Percentiles rank a stretch among this genome's conserved stretches.
These are phyloP conservation scores for Aegilops speltoides DNA, from an alignment of 176 grass and related monocot species.

Conservation along the genomic window DNA sequence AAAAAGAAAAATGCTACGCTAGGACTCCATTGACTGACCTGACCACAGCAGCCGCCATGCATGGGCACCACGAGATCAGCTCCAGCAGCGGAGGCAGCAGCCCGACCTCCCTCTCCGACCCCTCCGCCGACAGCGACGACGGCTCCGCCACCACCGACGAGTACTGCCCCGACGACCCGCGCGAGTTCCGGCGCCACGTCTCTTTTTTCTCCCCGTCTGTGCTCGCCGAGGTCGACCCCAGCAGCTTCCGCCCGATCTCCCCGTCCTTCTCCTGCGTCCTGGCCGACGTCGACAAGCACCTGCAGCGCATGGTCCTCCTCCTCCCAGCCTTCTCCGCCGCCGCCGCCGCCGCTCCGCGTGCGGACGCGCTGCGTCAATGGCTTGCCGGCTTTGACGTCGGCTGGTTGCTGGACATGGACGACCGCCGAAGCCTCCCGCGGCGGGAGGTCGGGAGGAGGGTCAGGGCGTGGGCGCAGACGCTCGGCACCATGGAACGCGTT, in stretches of 20 bases:
- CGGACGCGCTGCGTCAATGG: conserved; percentile 13
- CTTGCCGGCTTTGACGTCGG: conserved; percentile 29
- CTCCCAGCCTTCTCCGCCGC: conserved; percentile 28
- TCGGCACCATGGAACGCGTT: conserved; percentile 32
- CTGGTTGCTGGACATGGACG: conserved; percentile 28
- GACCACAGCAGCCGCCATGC: not conserved
- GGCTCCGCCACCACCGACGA: conserved; percentile 35
- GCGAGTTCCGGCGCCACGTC: not conserved
- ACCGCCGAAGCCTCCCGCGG: not conserved
- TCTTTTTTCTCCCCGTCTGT: not conserved
- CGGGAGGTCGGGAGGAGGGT: conserved; percentile 34
- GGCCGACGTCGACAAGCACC: conserved; percentile 31
- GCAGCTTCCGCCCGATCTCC: not conserved
- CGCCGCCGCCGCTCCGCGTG: not conserved
- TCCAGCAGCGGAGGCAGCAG: conserved; percentile 25
- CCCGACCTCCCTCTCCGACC: not conserved
- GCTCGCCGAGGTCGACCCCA: not conserved
- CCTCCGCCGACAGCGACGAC: conserved; percentile 40
- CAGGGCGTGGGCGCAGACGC: conserved; percentile 20
- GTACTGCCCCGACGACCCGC: not conserved
- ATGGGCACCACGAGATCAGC: not conserved
- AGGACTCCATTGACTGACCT: not conserved
- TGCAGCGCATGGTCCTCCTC: conserved; percentile 26
- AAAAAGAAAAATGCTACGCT: no score
- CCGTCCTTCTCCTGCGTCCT: conserved; percentile 9